phyloP scores from a whole-genome alignment of 257 asterid species.

The Scutellaria galericulata region DNA sequence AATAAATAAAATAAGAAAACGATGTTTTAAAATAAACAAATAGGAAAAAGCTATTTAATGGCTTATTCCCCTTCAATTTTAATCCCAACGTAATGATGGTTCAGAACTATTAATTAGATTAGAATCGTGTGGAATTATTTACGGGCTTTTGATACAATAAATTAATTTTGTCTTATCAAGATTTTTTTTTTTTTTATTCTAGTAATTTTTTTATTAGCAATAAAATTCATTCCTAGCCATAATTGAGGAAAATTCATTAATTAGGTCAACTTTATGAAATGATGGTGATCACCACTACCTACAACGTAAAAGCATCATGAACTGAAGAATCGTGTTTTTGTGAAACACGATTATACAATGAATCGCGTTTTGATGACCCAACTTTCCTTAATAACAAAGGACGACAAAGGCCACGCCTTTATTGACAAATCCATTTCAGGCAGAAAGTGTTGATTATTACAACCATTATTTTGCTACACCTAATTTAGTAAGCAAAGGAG shows the following conservation, averaged over 20 bases:
- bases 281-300: conserved; percentile 45
- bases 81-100: too few relatives aligned
- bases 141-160: too few relatives aligned
- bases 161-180: too few relatives aligned
- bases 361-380: not conserved
- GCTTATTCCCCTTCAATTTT: not conserved
- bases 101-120: too few relatives aligned
- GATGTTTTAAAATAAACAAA: conserved; percentile 23
- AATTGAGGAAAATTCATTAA: not conserved
- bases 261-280: conserved; percentile 33
- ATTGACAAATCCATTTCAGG: conserved; percentile 31
- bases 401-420: conserved; percentile 40
- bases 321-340: not conserved
- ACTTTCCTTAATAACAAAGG: conserved; percentile 45
- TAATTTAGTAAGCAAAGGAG: conserved; percentile 17
- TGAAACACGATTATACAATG: conserved; percentile 7
- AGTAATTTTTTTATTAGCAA: too few relatives aligned
- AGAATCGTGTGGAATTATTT: too few relatives aligned
- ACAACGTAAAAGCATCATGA: not conserved
- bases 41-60: conserved; percentile 9
- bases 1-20: conserved; percentile 12
- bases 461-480: conserved; percentile 16
- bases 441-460: conserved; percentile 27
- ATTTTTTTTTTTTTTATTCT: too few relatives aligned
- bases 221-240: too few relatives aligned